Evolutionary conservation across 164 flowering plant genomes (phyloP).

Genomic region (Amborella trichopoda): DNA sequence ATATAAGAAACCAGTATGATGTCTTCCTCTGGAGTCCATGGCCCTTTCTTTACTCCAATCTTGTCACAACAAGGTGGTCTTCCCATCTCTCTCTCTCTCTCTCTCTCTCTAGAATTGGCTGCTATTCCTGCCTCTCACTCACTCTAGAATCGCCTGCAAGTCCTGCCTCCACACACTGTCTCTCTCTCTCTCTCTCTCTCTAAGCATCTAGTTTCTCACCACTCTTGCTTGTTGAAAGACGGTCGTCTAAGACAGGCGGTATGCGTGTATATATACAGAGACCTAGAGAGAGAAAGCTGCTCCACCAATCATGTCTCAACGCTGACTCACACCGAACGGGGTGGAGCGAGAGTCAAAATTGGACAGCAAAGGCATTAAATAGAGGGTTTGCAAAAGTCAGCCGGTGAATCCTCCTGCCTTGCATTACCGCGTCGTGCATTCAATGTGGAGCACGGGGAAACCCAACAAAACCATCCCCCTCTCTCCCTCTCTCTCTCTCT

Average conservation of each 20-base stretch:
- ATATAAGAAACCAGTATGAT: slow-evolving; percentile 80
- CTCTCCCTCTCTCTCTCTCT: too few species aligned
- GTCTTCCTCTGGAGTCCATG: slow-evolving; percentile 98
- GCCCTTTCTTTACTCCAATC: slow-evolving; percentile 85
- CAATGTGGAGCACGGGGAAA: too few species aligned
- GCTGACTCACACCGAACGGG: not conserved
- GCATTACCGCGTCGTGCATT: slow-evolving; percentile 55
- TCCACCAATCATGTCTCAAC: slow-evolving; percentile 9
- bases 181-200: not conserved
- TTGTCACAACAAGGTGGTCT: slow-evolving; percentile 96
- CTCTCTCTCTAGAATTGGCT: not conserved
- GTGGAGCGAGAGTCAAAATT: slow-evolving; percentile 18
- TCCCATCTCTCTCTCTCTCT: slow-evolving; percentile 36
- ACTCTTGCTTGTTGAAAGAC: slow-evolving; percentile 2
- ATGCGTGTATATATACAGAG: slow-evolving; percentile 8
- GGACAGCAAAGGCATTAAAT: slow-evolving; percentile 24
- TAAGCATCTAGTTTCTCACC: too few species aligned
- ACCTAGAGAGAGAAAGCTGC: slow-evolving; percentile 3
- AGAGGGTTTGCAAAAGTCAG: slow-evolving; percentile 24
- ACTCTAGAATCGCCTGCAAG: not conserved
- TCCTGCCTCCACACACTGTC: not conserved
- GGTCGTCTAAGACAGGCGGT: slow-evolving; percentile 5
- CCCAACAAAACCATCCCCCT: too few species aligned
- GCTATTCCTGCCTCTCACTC: too few species aligned
- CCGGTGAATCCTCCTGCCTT: slow-evolving; percentile 18